phyloP scores from a whole-genome alignment of 2,329 filamentous ascomycete genomes.

The Exophiala spinifera region DNA sequence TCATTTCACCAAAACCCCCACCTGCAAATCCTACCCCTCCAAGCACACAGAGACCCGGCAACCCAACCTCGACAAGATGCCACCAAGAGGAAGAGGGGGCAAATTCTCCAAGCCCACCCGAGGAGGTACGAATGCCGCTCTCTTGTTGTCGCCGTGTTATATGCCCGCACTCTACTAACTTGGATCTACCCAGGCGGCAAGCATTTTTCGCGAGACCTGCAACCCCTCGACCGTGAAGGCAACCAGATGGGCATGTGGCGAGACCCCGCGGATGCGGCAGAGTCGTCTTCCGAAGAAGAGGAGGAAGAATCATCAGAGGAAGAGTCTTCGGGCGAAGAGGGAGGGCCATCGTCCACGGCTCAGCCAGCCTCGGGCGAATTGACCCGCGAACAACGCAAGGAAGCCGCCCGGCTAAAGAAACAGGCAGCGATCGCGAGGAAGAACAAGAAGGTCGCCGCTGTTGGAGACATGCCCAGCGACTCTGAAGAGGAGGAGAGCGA shows the following conservation, averaged over 20 bases:
- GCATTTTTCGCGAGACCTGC: conserved; percentile 88
- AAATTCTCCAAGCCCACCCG: conserved; percentile 93
- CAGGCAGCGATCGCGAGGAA: conserved; percentile 78
- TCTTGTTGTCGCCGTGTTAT: neutral
- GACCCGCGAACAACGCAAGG: conserved; percentile 83
- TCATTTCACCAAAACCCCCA: neutral
- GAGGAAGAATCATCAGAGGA: conserved; percentile 47
- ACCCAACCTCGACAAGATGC: conserved; percentile 33
- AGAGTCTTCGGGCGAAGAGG: conserved; percentile 47
- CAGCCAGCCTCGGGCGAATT: conserved; percentile 45
- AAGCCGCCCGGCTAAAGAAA: conserved; percentile 85
- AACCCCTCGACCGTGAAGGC: conserved; percentile 83
- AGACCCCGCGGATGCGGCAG: conserved; percentile 46
- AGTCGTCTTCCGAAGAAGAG: conserved; percentile 8
- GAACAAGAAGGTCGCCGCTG: conserved; percentile 67
- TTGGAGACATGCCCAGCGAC: conserved; percentile 75
- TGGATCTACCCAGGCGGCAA: conserved; percentile 72
- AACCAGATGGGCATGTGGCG: conserved; percentile 88
- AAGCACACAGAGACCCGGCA: neutral
- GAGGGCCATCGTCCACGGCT: conserved; percentile 44
- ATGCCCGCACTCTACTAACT: conserved; percentile 31
- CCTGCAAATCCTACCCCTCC: neutral
- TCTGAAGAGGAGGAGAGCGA: conserved; percentile 38
- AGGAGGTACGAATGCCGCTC: conserved; percentile 62
- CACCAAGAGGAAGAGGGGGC: conserved; percentile 71